These are phyloP conservation scores for Thraustochytrium striatum DNA, from an alignment of 352 stramenopile genomes.

Conservation along the genomic window DNA sequence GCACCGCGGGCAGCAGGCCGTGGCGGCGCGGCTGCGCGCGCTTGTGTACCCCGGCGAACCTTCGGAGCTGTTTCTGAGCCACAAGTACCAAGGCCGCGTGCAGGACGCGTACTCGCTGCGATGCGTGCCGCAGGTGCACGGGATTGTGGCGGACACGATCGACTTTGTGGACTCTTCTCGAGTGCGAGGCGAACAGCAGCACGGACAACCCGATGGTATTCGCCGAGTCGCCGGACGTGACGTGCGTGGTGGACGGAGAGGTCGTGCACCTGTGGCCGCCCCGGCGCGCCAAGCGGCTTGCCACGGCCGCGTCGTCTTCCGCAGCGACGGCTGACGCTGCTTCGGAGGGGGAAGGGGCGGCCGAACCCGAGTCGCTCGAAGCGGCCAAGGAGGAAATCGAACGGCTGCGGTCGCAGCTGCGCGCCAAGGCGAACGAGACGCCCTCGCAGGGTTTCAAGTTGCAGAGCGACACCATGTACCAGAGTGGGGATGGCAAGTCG, in stretches of 20 bases:
- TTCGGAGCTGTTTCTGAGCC: constrained; percentile 70
- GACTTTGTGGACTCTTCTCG: constrained; percentile 74
- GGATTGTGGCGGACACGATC: constrained; percentile 77
- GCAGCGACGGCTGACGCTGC: no score
- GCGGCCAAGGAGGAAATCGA: constrained; percentile 71
- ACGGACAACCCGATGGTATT: constrained; percentile 80
- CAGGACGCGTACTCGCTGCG: constrained; percentile 81
- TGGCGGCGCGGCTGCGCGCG: constrained; percentile 70
- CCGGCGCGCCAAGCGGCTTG: constrained; percentile 50
- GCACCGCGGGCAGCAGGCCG: constrained; percentile 70
- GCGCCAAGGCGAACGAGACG: constrained; percentile 60
- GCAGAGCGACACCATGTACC: constrained; percentile 71
- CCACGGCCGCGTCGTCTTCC: no score
- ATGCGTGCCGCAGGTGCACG: constrained; percentile 78
- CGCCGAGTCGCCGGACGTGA: constrained; percentile 60
- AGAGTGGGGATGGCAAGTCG: constrained; percentile 62
- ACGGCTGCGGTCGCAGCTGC: constrained; percentile 63
- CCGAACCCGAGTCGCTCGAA: constrained; percentile 64
- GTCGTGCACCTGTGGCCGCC: constrained; percentile 42
- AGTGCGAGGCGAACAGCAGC: constrained; percentile 80
- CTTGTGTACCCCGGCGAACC: constrained; percentile 62
- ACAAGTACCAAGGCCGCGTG: constrained; percentile 78
- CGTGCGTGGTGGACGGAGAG: not conserved
- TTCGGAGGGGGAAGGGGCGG: constrained; percentile 50
- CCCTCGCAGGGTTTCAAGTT: constrained; percentile 71